Evolutionary conservation across 768 basidiomycete species (phyloP), one percentile per base, ranked within the genome.

Genomic region (Rhizopogon vesiculosus): DNA sequence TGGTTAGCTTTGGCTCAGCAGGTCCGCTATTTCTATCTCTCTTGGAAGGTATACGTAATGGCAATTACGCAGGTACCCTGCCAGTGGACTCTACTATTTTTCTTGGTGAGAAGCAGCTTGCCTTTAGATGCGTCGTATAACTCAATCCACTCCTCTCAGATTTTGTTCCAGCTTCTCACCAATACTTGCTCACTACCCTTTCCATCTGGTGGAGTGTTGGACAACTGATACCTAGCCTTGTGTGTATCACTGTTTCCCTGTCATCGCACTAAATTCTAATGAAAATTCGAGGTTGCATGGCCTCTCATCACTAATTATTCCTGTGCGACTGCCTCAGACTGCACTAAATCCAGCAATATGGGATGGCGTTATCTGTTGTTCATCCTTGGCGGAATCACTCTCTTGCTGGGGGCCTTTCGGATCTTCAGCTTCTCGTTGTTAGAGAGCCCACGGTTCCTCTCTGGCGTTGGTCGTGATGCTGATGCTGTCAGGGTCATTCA

Each of bases 341-440:
- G 80, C 58, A 56, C 71, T 39, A 74, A 70, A 46, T 64, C 72
- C 3, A 59, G 78, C 19, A 85, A 85, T 59, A 84, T 82, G 83
- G 83, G 84, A 22, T 85, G 84, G 84, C 72, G 84, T 28, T 84
- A 85, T 62, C 74, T 83, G 22, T 67, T 83, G 31, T 76, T 81
- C 63, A 73, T 74, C 0, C 75, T 83, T 41, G 81, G 83, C 3
- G 81, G 74, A 8, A 57, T 84, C 39, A 81, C 76, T 25, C 69
- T 85, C 40, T 55, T 82, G 49, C 65, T 83, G 18, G 83, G 80
- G 75, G 70, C 63, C 10, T 54, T 80, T 58, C 79, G 83, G 42
- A 75, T 81, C 66, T 78, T 81, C 63, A 60, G 72, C 28, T 84
- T 86, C 69, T 66, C 68, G 28, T 71, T 85, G 13, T 66, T 80